Percentiles rank a stretch among this genome's conserved stretches.
phyloP scores from a whole-genome alignment of 1,139 yeast genomes.

The Magnusiomyces starmeri region DNA sequence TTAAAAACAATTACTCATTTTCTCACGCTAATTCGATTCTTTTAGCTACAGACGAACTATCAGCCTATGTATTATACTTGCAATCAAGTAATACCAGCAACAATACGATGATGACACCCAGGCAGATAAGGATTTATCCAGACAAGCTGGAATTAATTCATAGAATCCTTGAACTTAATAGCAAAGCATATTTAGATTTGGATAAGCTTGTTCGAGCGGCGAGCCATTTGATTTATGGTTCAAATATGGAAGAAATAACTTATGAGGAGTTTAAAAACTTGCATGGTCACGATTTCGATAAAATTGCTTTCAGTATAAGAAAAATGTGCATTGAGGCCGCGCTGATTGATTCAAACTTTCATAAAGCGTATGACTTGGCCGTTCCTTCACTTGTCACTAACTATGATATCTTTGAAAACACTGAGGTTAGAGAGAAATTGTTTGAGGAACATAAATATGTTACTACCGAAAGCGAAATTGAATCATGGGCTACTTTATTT shows the following conservation, averaged over 20 bases:
- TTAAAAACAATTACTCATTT: constrained; percentile 1
- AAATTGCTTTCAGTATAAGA: constrained; percentile 37
- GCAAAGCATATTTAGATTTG: constrained; percentile 27
- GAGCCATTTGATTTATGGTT: constrained; percentile 20
- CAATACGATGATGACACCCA: constrained; percentile 5
- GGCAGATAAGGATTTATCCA: constrained; percentile 20
- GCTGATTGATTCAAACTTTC: constrained; percentile 46
- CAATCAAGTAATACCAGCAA: constrained; percentile 18
- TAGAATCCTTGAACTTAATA: constrained; percentile 29
- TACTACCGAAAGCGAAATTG: constrained; percentile 19
- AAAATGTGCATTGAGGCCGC: constrained; percentile 52
- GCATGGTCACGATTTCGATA: constrained; percentile 12
- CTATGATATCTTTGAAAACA: neutral
- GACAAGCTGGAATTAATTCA: constrained; percentile 29
- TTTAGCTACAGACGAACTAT: constrained; percentile 27
- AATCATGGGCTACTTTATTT: constrained; percentile 50
- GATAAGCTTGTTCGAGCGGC: constrained; percentile 26
- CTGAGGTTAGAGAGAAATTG: too few relatives aligned
- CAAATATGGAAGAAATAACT: too few relatives aligned
- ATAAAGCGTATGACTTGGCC: constrained; percentile 43
- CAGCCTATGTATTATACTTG: constrained; percentile 27
- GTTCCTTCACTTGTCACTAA: constrained; percentile 19
- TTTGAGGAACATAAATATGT: too few relatives aligned
- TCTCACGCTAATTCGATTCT: constrained; percentile 19
- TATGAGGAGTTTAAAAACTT: too few relatives aligned